These are phyloP conservation scores for Dactylonectria estremocensis DNA, from an alignment of 2,329 filamentous ascomycete genomes.

Conservation along the genomic window DNA sequence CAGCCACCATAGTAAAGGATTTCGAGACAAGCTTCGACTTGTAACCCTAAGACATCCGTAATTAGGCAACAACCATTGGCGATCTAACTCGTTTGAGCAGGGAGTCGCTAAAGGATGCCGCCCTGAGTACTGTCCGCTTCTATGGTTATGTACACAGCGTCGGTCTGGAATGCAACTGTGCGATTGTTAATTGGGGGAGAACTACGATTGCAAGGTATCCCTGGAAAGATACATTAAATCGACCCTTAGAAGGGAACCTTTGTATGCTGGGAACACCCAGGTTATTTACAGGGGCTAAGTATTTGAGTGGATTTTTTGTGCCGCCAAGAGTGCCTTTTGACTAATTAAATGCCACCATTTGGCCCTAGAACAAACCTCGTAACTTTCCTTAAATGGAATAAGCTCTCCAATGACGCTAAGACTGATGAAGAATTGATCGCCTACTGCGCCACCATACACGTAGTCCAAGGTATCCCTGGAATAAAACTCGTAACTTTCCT, in stretches of 20 bases:
- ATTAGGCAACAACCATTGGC: constrained; percentile 16
- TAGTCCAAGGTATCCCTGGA: constrained; percentile 9
- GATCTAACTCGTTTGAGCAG: constrained; percentile 15
- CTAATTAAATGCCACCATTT: constrained; percentile 9
- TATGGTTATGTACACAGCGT: constrained; percentile 13
- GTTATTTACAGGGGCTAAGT: constrained; percentile 10
- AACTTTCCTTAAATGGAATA: constrained; percentile 18
- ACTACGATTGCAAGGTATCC: constrained; percentile 6
- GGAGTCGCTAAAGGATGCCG: constrained; percentile 12
- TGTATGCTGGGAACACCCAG: constrained; percentile 4
- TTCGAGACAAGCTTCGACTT: constrained; percentile 16
- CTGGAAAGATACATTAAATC: constrained; percentile 6
- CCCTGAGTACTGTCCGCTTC: constrained; percentile 14
- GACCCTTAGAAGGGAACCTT: constrained; percentile 7
- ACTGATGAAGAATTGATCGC: constrained; percentile 15
- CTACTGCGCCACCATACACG: constrained; percentile 10
- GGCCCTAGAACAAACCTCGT: constrained; percentile 10
- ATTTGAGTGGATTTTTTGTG: constrained; percentile 8
- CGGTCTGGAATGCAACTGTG: constrained; percentile 10
- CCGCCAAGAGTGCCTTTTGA: constrained; percentile 8
- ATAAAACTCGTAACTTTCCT: constrained; percentile 14
- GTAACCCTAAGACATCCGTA: constrained; percentile 14
- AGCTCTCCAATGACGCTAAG: constrained; percentile 13
- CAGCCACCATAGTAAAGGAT: constrained; percentile 13
- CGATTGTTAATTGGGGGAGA: constrained; percentile 6